Conservation (phyloP, 164 flowering plant species). For the Macadamia integrifolia region DNA sequence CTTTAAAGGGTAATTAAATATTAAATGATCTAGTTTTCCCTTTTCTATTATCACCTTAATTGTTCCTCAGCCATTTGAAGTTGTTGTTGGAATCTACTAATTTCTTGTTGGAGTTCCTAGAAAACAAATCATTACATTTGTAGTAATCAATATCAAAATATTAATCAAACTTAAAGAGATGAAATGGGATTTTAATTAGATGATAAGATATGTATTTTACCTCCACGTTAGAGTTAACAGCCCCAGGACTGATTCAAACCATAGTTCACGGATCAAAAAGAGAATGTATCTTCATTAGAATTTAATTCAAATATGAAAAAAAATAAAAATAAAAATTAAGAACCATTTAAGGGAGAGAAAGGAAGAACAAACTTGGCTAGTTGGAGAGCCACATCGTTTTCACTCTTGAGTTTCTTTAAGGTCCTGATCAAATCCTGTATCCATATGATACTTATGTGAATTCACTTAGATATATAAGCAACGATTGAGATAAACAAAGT, state of each 20-base stretch:
- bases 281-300: not conserved
- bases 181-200: not conserved
- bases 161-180: not conserved
- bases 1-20: not conserved
- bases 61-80: conserved; percentile 33
- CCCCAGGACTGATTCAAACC: conserved; percentile 30
- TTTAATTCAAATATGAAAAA: not conserved
- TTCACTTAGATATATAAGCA: not conserved
- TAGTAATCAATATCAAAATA: not conserved
- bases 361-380: conserved; percentile 29
- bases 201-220: conserved; percentile 9
- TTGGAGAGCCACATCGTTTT: conserved; percentile 45
- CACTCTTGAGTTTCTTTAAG: conserved; percentile 42
- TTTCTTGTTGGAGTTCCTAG: conserved; percentile 49
- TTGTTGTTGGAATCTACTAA: conserved; percentile 32
- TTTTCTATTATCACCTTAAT: conserved; percentile 18
- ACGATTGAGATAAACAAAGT: not conserved
- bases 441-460: not conserved
- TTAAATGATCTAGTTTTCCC: no score
- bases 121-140: not conserved
- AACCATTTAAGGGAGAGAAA: not conserved
- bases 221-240: conserved; percentile 36
- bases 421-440: conserved; percentile 45
- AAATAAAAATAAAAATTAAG: not conserved
- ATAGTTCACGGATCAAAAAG: conserved; percentile 1